phyloP scores from a whole-genome alignment of 2,329 filamentous ascomycete genomes.

The Xylariales sp. region DNA sequence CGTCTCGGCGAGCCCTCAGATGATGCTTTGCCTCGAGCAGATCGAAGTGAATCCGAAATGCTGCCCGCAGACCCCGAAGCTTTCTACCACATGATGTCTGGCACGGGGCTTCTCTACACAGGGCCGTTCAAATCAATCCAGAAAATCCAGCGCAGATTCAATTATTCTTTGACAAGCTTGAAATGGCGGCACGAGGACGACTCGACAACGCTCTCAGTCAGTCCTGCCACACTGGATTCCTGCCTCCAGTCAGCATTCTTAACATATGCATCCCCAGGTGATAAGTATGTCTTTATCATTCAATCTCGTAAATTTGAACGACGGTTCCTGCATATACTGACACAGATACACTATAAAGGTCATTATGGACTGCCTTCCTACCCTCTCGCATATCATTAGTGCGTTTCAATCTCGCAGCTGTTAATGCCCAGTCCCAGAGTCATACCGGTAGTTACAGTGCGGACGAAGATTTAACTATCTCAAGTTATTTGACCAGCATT shows the following conservation, averaged over 20 bases:
- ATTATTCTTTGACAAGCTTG: constrained; percentile 28
- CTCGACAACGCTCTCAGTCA: constrained; percentile 28
- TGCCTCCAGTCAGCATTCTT: constrained; percentile 38
- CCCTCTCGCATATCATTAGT: constrained; percentile 29
- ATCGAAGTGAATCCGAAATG: constrained; percentile 22
- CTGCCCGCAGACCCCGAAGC: constrained; percentile 22
- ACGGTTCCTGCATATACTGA: too few relatives aligned
- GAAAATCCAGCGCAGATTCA: constrained; percentile 27
- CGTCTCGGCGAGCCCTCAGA: constrained; percentile 21
- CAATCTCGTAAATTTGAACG: too few relatives aligned
- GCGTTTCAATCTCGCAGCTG: constrained; percentile 30
- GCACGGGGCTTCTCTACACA: constrained; percentile 31
- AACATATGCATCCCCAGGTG: constrained; percentile 34
- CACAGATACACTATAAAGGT: constrained; percentile 13
- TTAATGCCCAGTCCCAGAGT: too few relatives aligned
- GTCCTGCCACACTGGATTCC: constrained; percentile 35
- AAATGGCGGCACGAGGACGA: constrained; percentile 27
- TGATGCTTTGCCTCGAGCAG: constrained; percentile 21
- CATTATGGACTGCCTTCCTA: constrained; percentile 38
- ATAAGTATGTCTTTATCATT: too few relatives aligned
- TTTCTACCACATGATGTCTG: constrained; percentile 38
- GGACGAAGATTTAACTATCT: too few relatives aligned
- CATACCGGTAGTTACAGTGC: too few relatives aligned
- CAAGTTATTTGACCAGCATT: constrained; percentile 13
- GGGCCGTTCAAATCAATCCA: constrained; percentile 32